Percentiles rank a stretch among this genome's conserved stretches.
Conservation (phyloP, 2,329 filamentous ascomycete genomes). For the Trichoderma atrobrunneum region DNA sequence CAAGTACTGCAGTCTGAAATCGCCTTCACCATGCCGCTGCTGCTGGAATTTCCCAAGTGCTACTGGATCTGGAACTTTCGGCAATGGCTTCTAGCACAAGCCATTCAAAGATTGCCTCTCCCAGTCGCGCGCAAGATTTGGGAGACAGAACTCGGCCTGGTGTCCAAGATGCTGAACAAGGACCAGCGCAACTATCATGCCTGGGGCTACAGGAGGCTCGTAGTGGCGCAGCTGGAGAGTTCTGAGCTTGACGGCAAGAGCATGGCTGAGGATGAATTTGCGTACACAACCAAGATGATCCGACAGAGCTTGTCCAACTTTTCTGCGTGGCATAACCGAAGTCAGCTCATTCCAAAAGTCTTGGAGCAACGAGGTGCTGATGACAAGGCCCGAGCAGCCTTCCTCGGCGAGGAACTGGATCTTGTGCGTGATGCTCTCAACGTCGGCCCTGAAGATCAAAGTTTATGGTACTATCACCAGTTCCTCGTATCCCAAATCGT, state of each 20-base stretch:
- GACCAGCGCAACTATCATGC: slow-evolving; percentile 95
- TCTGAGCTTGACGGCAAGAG: slow-evolving; percentile 50
- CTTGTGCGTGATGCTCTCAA: slow-evolving; percentile 76
- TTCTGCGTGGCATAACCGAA: slow-evolving; percentile 92
- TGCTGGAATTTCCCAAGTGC: slow-evolving; percentile 88
- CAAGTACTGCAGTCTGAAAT: slow-evolving; percentile 68
- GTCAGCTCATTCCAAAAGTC: slow-evolving; percentile 74
- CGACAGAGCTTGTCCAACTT: slow-evolving; percentile 86
- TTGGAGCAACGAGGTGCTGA: slow-evolving; percentile 68
- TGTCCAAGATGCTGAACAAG: slow-evolving; percentile 80
- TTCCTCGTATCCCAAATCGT: slow-evolving; percentile 70
- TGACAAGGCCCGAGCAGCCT: slow-evolving; percentile 58
- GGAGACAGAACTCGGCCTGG: slow-evolving; percentile 78
- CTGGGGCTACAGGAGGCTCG: slow-evolving; percentile 83
- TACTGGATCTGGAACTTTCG: slow-evolving; percentile 99
- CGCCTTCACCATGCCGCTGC: slow-evolving; percentile 75
- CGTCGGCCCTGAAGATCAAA: slow-evolving; percentile 90
- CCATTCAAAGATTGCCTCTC: slow-evolving; percentile 60
- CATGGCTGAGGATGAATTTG: slow-evolving; percentile 78
- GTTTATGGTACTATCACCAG: slow-evolving; percentile 95
- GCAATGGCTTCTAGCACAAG: slow-evolving; percentile 75
- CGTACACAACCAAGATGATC: slow-evolving; percentile 89
- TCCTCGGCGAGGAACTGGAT: slow-evolving; percentile 76
- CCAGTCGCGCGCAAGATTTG: slow-evolving; percentile 64
- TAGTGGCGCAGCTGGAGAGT: slow-evolving; percentile 73